Evolutionary conservation across 768 basidiomycete genomes (phyloP).

Genomic region (Saitozyma podzolica): DNA sequence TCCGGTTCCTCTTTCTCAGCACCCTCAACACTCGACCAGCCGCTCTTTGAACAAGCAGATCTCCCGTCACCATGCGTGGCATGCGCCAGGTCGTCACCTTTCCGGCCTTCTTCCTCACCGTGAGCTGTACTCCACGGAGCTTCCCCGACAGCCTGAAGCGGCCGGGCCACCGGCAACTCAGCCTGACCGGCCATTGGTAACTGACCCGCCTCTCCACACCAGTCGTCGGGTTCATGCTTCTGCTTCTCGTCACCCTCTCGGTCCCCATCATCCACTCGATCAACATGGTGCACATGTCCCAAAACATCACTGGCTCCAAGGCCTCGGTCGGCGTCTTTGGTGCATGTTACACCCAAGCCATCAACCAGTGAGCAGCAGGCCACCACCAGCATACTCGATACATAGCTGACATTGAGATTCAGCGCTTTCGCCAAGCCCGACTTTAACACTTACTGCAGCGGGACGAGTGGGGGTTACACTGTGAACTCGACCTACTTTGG

Average conservation of each 20-base stretch:
- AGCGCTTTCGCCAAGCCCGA: too few relatives aligned
- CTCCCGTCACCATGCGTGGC: slow-evolving; percentile 18
- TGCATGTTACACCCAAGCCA: slow-evolving; percentile 59
- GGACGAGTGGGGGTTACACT: not conserved
- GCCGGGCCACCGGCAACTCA: not conserved
- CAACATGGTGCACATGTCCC: slow-evolving; percentile 60
- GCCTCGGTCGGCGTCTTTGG: slow-evolving; percentile 76
- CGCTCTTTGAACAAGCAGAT: not conserved
- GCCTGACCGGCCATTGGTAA: too few relatives aligned
- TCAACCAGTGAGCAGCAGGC: too few relatives aligned
- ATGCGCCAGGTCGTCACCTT: slow-evolving; percentile 19
- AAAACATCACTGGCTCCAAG: slow-evolving; percentile 32
- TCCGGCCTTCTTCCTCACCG: slow-evolving; percentile 33
- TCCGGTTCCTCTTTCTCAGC: too few relatives aligned
- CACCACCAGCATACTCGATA: slow-evolving; percentile 9
- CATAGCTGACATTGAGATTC: too few relatives aligned
- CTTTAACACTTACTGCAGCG: not conserved
- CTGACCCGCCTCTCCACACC: not conserved
- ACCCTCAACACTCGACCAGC: not conserved
- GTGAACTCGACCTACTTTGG: not conserved
- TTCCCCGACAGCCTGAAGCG: too few relatives aligned
- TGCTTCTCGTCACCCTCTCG: slow-evolving; percentile 73
- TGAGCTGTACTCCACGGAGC: slow-evolving; percentile 6
- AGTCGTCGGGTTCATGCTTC: slow-evolving; percentile 67
- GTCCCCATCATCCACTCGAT: slow-evolving; percentile 70